Conservation (phyloP, 805 yeast genomes). For the Kazachstania kunashirensis region DNA sequence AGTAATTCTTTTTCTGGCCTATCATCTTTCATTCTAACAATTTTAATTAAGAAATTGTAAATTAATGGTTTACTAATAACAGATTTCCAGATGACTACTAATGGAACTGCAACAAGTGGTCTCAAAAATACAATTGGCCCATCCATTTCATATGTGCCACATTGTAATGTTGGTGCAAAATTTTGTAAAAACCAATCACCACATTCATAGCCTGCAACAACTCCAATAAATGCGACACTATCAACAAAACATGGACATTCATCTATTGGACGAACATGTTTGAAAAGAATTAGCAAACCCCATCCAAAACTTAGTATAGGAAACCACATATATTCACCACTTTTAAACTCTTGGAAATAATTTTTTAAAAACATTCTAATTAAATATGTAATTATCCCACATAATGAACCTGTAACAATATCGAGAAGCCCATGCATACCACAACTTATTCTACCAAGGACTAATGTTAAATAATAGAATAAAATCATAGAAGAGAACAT, state of each 20-base stretch:
- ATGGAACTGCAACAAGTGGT: slow-evolving; percentile 56
- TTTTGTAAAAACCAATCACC: slow-evolving; percentile 43
- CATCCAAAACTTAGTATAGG: slow-evolving; percentile 33
- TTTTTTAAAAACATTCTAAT: slow-evolving; percentile 34
- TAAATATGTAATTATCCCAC: slow-evolving; percentile 49
- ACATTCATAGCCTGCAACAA: slow-evolving; percentile 66
- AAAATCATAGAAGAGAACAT: slow-evolving; percentile 14
- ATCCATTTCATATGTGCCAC: slow-evolving; percentile 7
- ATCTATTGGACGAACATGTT: slow-evolving; percentile 83
- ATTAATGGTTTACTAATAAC: slow-evolving; percentile 57
- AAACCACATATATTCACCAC: slow-evolving; percentile 23
- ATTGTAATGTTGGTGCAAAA: slow-evolving; percentile 3
- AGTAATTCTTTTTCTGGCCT: slow-evolving; percentile 18
- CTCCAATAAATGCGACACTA: slow-evolving; percentile 88
- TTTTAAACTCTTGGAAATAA: slow-evolving; percentile 35
- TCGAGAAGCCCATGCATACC: slow-evolving; percentile 97
- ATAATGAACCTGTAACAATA: slow-evolving; percentile 48
- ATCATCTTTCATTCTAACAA: slow-evolving; percentile 13
- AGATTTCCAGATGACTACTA: slow-evolving; percentile 64
- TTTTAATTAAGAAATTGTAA: slow-evolving; percentile 35
- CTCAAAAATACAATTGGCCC: slow-evolving; percentile 33
- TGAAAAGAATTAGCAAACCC: slow-evolving; percentile 45
- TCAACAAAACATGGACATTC: slow-evolving; percentile 96
- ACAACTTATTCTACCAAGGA: slow-evolving; percentile 80
- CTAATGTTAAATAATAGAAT: slow-evolving; percentile 54